phyloP scores from a whole-genome alignment of 73 alveolate species.

The Urostyla sp. region DNA sequence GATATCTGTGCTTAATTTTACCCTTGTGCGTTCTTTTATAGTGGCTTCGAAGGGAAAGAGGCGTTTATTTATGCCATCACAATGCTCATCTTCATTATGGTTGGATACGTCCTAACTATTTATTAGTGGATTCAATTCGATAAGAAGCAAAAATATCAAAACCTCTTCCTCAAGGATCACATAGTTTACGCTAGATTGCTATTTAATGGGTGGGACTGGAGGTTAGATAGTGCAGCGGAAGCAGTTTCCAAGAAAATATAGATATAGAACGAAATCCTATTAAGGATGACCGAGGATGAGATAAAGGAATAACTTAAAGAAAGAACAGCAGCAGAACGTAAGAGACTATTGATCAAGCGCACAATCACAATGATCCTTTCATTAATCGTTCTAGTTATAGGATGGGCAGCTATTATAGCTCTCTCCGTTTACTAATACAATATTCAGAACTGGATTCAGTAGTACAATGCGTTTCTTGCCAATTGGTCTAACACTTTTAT shows the following conservation, averaged over 20 bases:
- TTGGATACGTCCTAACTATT: conserved; percentile 37
- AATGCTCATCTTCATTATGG: conserved; percentile 38
- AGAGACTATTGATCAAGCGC: conserved; percentile 23
- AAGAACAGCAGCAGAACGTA: conserved; percentile 29
- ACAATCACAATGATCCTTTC: conserved; percentile 5
- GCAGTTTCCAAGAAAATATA: conserved; percentile 1
- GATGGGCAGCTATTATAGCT: conserved; percentile 52
- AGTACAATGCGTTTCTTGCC: conserved; percentile 9
- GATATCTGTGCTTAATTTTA: conserved; percentile 48
- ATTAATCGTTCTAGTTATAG: conserved; percentile 25
- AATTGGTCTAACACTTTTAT: conserved; percentile 45
- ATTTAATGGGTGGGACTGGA: conserved; percentile 73
- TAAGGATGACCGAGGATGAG: conserved; percentile 40
- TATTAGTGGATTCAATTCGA: conserved; percentile 63
- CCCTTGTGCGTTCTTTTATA: conserved; percentile 68
- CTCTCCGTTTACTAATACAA: conserved; percentile 46
- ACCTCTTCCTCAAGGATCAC: conserved; percentile 40
- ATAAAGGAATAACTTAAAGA: not conserved
- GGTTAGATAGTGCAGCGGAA: conserved; percentile 14
- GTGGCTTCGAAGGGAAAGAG: conserved; percentile 26
- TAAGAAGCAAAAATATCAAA: conserved; percentile 39
- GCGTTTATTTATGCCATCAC: conserved; percentile 28
- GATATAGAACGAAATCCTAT: not conserved
- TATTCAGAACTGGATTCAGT: conserved; percentile 1
- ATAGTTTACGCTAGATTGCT: conserved; percentile 52